These are phyloP conservation scores for Metarhizium anisopliae DNA, from an alignment of 2,329 filamentous ascomycete species.

Conservation along the genomic window DNA sequence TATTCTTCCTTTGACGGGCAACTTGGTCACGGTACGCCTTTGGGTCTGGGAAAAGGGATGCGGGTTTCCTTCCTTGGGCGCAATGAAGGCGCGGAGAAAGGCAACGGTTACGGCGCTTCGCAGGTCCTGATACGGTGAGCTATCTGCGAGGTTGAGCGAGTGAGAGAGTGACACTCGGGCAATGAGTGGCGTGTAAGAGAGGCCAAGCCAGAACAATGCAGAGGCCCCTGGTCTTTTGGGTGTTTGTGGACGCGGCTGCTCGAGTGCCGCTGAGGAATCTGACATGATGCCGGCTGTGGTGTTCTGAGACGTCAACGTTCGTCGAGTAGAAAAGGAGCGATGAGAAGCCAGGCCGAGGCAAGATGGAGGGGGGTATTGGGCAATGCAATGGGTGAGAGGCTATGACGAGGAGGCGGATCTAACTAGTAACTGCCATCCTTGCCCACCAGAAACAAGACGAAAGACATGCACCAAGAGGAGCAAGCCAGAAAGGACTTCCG, in stretches of 20 bases:
- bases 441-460: no score
- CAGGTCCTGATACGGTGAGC: slow-evolving; percentile 69
- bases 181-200: slow-evolving; percentile 55
- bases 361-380: background rate
- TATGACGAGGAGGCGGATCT: no score
- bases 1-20: slow-evolving; percentile 65
- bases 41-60: slow-evolving; percentile 54
- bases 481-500: no score
- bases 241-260: background rate
- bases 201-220: slow-evolving; percentile 27
- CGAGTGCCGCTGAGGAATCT: background rate
- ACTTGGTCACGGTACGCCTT: slow-evolving; percentile 49
- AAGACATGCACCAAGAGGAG: no score
- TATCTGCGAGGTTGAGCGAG: slow-evolving; percentile 57
- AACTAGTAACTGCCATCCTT: no score
- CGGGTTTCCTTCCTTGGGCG: slow-evolving; percentile 27
- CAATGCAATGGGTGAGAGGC: no score
- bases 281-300: background rate
- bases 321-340: background rate
- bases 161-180: slow-evolving; percentile 42
- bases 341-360: background rate
- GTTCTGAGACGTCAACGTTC: background rate
- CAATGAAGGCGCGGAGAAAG: slow-evolving; percentile 58
- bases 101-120: slow-evolving; percentile 64
- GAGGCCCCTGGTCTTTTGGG: background rate